Percentiles rank a stretch among this genome's conserved stretches.
These are phyloP conservation scores for Leishmania turanica DNA, from an alignment of 208 protist genomes.

Conservation along the genomic window DNA sequence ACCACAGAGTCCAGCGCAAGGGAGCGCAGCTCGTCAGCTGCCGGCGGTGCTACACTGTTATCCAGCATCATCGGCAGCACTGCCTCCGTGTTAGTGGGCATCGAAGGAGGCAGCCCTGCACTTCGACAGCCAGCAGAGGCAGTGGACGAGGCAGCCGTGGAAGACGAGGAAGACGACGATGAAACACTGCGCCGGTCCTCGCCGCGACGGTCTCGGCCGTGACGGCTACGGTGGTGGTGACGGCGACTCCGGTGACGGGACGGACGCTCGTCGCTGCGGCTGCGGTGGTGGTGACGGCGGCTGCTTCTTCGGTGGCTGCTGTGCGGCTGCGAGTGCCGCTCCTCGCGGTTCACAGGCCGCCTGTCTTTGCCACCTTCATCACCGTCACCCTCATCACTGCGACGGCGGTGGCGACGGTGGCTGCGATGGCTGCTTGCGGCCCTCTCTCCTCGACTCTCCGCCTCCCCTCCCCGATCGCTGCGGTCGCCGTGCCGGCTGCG, in stretches of 20 bases:
- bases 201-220: constrained; percentile 4
- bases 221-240: constrained; percentile 2
- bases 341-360: not conserved
- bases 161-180: not conserved
- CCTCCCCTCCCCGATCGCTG: not conserved
- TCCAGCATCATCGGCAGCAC: constrained; percentile 4
- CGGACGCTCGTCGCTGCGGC: constrained; percentile 2
- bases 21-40: constrained; percentile 4
- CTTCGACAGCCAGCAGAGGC: not conserved
- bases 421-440: not conserved
- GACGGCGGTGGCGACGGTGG: not conserved
- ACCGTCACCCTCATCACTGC: not conserved
- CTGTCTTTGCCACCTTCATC: not conserved
- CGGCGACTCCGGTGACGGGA: constrained; percentile 12
- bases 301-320: not conserved
- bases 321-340: not conserved
- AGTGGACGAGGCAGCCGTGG: not conserved
- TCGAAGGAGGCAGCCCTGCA: not conserved
- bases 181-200: not conserved
- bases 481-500: not conserved
- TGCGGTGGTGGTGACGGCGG: constrained; percentile 2
- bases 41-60: not conserved
- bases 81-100: not conserved
- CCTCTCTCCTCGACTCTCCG: not conserved
- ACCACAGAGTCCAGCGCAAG: constrained; percentile 2